These are phyloP conservation scores for Tephrocybe sp. DNA, from an alignment of 768 basidiomycete genomes.

Conservation along the genomic window DNA sequence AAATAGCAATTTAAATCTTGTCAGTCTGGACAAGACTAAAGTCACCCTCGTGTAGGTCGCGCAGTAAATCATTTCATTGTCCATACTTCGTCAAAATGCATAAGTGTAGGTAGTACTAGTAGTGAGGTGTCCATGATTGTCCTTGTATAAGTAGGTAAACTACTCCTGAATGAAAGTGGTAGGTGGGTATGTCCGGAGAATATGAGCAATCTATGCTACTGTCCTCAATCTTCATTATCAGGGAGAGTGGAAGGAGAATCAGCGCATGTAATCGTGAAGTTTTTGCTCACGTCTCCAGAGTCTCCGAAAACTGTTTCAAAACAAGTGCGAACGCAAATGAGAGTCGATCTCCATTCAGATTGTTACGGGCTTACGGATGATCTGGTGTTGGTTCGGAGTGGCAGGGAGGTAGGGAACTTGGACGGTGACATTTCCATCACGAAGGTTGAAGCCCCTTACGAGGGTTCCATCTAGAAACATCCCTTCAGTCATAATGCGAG, in stretches of 20 bases:
- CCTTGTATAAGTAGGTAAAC: background rate
- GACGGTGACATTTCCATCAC: slow-evolving; percentile 32
- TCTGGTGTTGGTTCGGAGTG: slow-evolving; percentile 29
- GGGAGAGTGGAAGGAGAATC: too few species aligned
- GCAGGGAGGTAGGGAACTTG: slow-evolving; percentile 35
- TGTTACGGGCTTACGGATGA: slow-evolving; percentile 38
- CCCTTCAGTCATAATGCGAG: background rate
- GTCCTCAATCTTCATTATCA: too few species aligned
- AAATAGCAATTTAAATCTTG: too few species aligned
- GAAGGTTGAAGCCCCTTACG: slow-evolving; percentile 35
- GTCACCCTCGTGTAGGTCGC: background rate
- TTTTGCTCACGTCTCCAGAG: slow-evolving; percentile 43
- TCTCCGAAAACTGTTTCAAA: slow-evolving; percentile 47
- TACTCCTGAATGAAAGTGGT: background rate
- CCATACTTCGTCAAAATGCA: background rate
- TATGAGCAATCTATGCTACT: too few species aligned
- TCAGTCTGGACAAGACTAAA: too few species aligned
- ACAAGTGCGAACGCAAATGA: background rate
- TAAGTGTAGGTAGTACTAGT: background rate
- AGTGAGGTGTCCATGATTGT: slow-evolving; percentile 5
- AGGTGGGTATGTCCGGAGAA: slow-evolving; percentile 1
- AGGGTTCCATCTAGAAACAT: slow-evolving; percentile 28
- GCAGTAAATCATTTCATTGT: slow-evolving; percentile 1
- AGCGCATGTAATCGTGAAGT: slow-evolving; percentile 33
- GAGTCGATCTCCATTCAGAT: background rate